Percentiles rank a stretch among this genome's conserved stretches.
Conservation (phyloP, 352 stramenopile species). For the Blastocystis sp. region DNA sequence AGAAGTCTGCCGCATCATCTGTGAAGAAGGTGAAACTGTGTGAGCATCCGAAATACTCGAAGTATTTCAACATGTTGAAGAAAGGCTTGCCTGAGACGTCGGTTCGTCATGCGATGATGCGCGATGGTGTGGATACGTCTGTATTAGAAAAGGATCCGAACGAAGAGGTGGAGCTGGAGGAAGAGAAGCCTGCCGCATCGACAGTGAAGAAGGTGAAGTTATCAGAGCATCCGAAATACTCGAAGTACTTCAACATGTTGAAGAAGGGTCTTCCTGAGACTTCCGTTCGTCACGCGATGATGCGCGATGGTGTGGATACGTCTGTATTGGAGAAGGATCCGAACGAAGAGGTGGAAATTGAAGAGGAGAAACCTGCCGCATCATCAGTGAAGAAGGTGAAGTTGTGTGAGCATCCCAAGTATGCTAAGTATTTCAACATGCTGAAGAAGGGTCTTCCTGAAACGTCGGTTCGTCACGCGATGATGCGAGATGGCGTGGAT, state of each 20-base stretch:
- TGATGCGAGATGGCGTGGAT: conserved; percentile 14
- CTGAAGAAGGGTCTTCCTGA: conserved; percentile 60
- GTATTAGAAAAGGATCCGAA: conserved; percentile 56
- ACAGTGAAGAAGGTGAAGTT: conserved; percentile 27
- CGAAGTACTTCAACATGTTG: conserved; percentile 69
- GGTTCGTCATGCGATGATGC: conserved; percentile 44
- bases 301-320: conserved; percentile 15
- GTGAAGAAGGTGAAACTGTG: conserved; percentile 40
- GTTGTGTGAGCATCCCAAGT: conserved; percentile 46
- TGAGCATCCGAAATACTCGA: conserved; percentile 54
- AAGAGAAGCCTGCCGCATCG: neutral
- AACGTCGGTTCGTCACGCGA: conserved; percentile 25
- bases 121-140: conserved; percentile 39
- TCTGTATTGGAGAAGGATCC: conserved; percentile 23
- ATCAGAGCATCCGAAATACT: conserved; percentile 47
- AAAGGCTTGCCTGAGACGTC: conserved; percentile 44
- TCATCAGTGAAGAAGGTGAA: conserved; percentile 10
- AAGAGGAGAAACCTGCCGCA: neutral
- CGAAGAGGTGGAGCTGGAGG: conserved; percentile 44
- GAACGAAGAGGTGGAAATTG: conserved; percentile 29
- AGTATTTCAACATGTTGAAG: conserved; percentile 70
- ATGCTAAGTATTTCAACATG: conserved; percentile 63
- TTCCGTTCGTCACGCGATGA: conserved; percentile 42
- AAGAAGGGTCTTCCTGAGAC: conserved; percentile 38
- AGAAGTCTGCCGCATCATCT: neutral